Base-by-base conservation (phyloP, 306 rosid species). In the Cajanus cajan region DNA sequence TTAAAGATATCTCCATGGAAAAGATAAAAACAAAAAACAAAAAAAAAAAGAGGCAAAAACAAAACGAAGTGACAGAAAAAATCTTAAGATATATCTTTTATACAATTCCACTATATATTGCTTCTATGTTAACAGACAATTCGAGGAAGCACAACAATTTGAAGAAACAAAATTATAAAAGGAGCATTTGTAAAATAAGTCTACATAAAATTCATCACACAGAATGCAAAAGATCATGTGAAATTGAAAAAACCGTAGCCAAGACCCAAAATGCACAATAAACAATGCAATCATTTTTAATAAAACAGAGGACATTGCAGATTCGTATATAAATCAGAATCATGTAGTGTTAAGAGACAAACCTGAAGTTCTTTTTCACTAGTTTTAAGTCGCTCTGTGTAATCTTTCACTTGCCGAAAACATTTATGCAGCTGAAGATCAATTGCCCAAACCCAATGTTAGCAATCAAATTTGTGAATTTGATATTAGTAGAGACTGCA, bases 321-420 rank as follows among this genome's bases (percentile, higher is more conserved):
- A 25, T 68, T 58, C 70, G 36, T 24, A 62, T 68, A 66, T 59
- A 55, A 64, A 82, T 68, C 61, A 61, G 63, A 67, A 28, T 16
- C 51, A 45, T 4, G 50, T 1, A 51, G 51, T 22, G 25, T 19
- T 7, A 57, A 75, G 71, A 77, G 52, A 81, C 92, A 59, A 76
- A 95, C 98, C 99, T 93, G 94, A 84, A 93, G 90, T 87, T 95
- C 93, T 63, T 86, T 86, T 84, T 95, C 96, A 78, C 86, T 73
- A 81, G 74, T 79, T 86, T 89, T 84, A 69, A 90, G 93, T 76
- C 80, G 86, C 58, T 93, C 92, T 15, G 90, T 54, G 78, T 63
- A 82, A 74, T 90, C 94, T 78, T 86, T 85, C 64, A 88, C 90
- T 84, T 87, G 90, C 74, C 71, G 74, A 82, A 81, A 87, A 82